Conservation (phyloP, 495 filamentous ascomycete species). For the Penicillium pulvis region DNA sequence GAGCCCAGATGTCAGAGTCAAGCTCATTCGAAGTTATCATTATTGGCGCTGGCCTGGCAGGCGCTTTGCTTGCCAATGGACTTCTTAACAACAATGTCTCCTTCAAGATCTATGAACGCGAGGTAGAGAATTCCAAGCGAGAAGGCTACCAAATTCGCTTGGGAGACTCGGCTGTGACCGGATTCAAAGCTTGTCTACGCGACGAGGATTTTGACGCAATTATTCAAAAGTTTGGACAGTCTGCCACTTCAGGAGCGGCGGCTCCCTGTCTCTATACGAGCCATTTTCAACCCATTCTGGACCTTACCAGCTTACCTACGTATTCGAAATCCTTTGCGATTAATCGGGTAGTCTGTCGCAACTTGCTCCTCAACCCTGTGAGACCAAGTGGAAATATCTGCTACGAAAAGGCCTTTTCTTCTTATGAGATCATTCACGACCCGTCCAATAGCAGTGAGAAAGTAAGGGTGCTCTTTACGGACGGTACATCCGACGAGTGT, state of each 20-base stretch:
- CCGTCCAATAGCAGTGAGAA: background rate
- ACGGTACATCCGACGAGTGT: background rate
- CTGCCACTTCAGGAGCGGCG: background rate
- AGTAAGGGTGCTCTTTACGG: background rate
- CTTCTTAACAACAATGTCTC: background rate
- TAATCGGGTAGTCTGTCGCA: background rate
- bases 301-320: background rate
- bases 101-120: background rate
- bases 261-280: background rate
- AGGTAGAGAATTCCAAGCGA: background rate
- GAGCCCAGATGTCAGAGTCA: background rate
- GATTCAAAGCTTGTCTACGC: background rate
- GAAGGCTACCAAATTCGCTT: background rate
- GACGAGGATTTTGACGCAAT: background rate
- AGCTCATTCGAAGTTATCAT: background rate
- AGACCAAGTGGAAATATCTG: background rate
- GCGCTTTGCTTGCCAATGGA: background rate
- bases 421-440: background rate
- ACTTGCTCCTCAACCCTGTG: background rate
- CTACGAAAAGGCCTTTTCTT: background rate
- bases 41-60: background rate
- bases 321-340: conserved; percentile 1
- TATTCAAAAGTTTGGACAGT: background rate
- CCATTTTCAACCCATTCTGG: background rate
- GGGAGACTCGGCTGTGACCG: background rate